Evolutionary conservation across 768 basidiomycete genomes (phyloP).

Genomic region (Pisolithus microcarpus): DNA sequence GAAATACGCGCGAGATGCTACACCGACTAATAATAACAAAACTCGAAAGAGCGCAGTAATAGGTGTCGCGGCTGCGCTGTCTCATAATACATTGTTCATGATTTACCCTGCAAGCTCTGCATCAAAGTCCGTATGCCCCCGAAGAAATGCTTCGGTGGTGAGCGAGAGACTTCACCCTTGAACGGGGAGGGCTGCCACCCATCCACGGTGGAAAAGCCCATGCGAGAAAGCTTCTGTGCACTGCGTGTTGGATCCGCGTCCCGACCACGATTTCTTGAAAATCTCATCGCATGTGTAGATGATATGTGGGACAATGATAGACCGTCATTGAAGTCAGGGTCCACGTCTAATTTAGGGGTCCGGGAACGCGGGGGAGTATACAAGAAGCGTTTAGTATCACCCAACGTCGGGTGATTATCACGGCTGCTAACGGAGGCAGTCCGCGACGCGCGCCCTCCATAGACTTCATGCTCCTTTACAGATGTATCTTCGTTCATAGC

Average conservation of each 20-base stretch:
- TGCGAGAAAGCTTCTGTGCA: slow-evolving; percentile 62
- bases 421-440: slow-evolving; percentile 12
- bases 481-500: slow-evolving; percentile 4
- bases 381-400: slow-evolving; percentile 14
- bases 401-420: slow-evolving; percentile 4
- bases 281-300: slow-evolving; percentile 33
- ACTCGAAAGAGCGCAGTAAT: slow-evolving; percentile 10
- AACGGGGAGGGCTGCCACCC: slow-evolving; percentile 24
- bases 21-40: slow-evolving; percentile 17
- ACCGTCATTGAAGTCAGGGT: slow-evolving; percentile 29
- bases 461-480: slow-evolving; percentile 6
- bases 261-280: slow-evolving; percentile 13
- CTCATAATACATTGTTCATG: neutral
- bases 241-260: slow-evolving; percentile 41
- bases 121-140: slow-evolving; percentile 45
- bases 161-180: slow-evolving; percentile 20
- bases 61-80: neutral
- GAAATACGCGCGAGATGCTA: slow-evolving; percentile 2
- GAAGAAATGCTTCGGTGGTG: slow-evolving; percentile 33
- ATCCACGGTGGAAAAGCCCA: slow-evolving; percentile 62
- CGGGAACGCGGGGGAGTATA: slow-evolving; percentile 28
- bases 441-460: slow-evolving; percentile 7
- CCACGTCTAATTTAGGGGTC: slow-evolving; percentile 40
- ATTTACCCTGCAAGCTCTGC: slow-evolving; percentile 33
- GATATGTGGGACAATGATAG: slow-evolving; percentile 45